phyloP scores from a whole-genome alignment of 306 rosid species.

The Malus sieversii region DNA sequence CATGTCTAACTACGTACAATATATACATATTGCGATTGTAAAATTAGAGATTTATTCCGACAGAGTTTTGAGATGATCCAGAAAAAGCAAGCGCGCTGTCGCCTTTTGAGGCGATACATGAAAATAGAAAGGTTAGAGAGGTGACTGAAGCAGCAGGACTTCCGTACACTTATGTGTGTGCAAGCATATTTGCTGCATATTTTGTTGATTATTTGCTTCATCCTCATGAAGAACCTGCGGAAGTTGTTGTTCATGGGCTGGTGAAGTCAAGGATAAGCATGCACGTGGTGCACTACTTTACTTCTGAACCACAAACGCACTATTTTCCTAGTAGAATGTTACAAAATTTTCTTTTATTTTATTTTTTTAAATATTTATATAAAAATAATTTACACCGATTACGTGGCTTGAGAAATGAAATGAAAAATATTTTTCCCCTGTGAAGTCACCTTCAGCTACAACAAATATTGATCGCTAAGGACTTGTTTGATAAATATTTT shows the following conservation, averaged over 20 bases:
- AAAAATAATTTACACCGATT: no score
- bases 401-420: no score
- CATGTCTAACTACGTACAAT: not conserved
- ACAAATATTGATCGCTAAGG: no score
- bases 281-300: not conserved
- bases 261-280: slow-evolving; percentile 28
- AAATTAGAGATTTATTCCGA: slow-evolving; percentile 37
- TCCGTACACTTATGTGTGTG: slow-evolving; percentile 26
- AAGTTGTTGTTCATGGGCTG: slow-evolving; percentile 29
- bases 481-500: no score
- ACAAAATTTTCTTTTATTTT: no score
- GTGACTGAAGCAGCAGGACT: slow-evolving; percentile 38
- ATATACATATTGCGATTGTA: not conserved
- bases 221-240: slow-evolving; percentile 16
- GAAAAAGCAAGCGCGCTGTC: slow-evolving; percentile 32
- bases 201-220: slow-evolving; percentile 24
- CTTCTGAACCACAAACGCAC: not conserved
- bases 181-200: slow-evolving; percentile 31
- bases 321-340: no score
- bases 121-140: slow-evolving; percentile 31
- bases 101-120: slow-evolving; percentile 31
- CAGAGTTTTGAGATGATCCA: slow-evolving; percentile 36
- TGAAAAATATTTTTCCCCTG: no score
- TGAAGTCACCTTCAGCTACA: no score
- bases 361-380: no score